Evolutionary conservation across 768 basidiomycete genomes (phyloP).

Genomic region (Pleurotus platypus): DNA sequence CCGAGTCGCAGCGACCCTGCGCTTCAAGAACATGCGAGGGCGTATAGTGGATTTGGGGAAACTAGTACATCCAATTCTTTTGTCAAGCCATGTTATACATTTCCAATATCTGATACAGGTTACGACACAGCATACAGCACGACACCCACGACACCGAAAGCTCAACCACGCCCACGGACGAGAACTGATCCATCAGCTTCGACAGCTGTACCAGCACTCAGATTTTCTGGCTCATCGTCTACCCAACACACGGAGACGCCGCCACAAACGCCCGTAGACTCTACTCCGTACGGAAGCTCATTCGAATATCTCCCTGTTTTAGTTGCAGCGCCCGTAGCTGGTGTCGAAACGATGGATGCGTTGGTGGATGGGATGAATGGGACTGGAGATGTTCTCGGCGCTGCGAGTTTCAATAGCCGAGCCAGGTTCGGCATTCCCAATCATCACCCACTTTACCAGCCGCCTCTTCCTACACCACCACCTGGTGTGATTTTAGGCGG

Average conservation of each 20-base stretch:
- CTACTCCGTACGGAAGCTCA: slow-evolving; percentile 32
- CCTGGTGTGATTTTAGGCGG: slow-evolving; percentile 72
- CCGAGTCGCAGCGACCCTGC: slow-evolving; percentile 15
- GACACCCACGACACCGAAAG: slow-evolving; percentile 21
- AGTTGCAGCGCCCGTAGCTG: slow-evolving; percentile 73
- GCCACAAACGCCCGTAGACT: slow-evolving; percentile 66
- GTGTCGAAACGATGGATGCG: slow-evolving; percentile 86
- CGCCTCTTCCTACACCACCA: slow-evolving; percentile 80
- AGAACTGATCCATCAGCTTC: slow-evolving; percentile 54
- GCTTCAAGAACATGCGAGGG: slow-evolving; percentile 1
- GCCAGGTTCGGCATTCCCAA: slow-evolving; percentile 53
- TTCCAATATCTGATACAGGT: slow-evolving; percentile 35
- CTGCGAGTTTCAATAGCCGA: slow-evolving; percentile 38
- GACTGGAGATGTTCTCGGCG: slow-evolving; percentile 45
- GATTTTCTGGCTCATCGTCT: slow-evolving; percentile 65
- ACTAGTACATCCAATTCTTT: slow-evolving; percentile 11
- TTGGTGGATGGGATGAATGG: slow-evolving; percentile 89
- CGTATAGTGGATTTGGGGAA: slow-evolving; percentile 1
- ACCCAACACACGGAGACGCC: slow-evolving; percentile 68
- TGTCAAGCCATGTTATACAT: slow-evolving; percentile 32
- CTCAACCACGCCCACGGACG: slow-evolving; percentile 46
- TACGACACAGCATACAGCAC: slow-evolving; percentile 23
- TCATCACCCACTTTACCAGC: slow-evolving; percentile 77
- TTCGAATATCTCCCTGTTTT: slow-evolving; percentile 57
- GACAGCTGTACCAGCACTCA: slow-evolving; percentile 45